Evolutionary conservation across 768 basidiomycete species (phyloP), one percentile per base, ranked within the genome.

Genomic region (Tylopilus balloui): DNA sequence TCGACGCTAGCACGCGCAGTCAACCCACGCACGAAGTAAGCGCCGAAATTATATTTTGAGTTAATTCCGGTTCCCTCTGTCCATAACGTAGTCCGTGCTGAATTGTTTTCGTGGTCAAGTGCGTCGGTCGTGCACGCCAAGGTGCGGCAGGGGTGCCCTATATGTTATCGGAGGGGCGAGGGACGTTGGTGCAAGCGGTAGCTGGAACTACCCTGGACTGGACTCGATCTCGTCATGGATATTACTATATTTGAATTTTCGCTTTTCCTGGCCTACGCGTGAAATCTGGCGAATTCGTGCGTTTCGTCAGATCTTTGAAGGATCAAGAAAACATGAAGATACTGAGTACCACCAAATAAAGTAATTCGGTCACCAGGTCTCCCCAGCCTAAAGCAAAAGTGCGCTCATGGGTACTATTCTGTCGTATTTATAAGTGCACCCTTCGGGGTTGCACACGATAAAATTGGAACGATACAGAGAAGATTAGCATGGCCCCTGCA

Each of bases 401-500:
- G 4, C 12, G 46, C 37, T 60, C 44, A 3, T 12, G 1, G 9
- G 35, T 13, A 40, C 15, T 14, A 3, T 4, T 0, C 0, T 0
- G 0, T 2, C 1, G 2, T 49, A 4, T 8, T 1, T 0, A 0
- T 2, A 8, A 56, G 29, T 80, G 83, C 83, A 83, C 84, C 83
- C 83, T 86, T 86, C 83, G 83, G 84, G 83, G 88, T 85, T 85
- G 83, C 88, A 88, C 86, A 89, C 83, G 85, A 86, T 88, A 92
- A 92, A 90, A 88, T 92, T 92, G 91, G 88, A 93, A 92, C 90
- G 88, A 93, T 94, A 93, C 92, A 92, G 92, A 95, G 92, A 94
- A 94, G 92, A 93, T 95, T 93, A 94, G 92, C 92, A 95, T 95
- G 89, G 93, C 92, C 92, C 93, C 92, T 95, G 92, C 93, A 95